Base-by-base conservation (phyloP, 179 eudicot species). In the Corrigiola litoralis region DNA sequence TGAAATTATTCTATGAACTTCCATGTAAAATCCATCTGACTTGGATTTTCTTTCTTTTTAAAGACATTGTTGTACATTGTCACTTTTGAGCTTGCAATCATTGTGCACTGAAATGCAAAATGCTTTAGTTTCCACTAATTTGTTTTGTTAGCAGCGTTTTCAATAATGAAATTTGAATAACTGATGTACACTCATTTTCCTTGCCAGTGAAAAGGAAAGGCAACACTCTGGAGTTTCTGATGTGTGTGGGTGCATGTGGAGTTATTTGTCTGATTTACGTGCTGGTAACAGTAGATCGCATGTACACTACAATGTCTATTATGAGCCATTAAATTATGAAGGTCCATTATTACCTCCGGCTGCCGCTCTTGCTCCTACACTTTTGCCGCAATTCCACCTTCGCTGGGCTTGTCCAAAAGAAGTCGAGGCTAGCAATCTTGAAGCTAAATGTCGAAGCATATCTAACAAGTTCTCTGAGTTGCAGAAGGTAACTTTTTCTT, bases 361-460 rank as follows among this genome's bases (percentile, higher is more conserved):
- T 25, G 97, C 99, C 52, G 96, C 97, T 65, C 87, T 95, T 68
- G 96, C 99, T 55, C 97, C 99, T 44, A 91, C 95, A 33, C 58
- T 95, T 24, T 95, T 97, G 99, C 99, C 99, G 32, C 97, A 95
- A 74, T 95, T 86, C 72, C 97, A 88, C 73, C 92, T 95, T 69
- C 90, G 99, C 53, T 95, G 97, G 97, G 85, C 92, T 71, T 91
- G 97, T 61, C 97, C 99, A 42, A 77, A 75, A 50, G 99, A 88
- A 82, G 84, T 88, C 25, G 90, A 82, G 75, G 81, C 84, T 38
- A 87, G 87, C 65, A 87, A 95, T 69, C 66, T 95, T 63, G 99
- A 88, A 80, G 77, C 88, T 77, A 80, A 80, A 46, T 88, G 84
- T 74, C 78, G 97, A 75, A 79, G 73, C 75, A 82, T 87, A 90